These are phyloP conservation scores for Asterochloris sp. DNA, from an alignment of 139 green algal genomes.

Conservation along the genomic window DNA sequence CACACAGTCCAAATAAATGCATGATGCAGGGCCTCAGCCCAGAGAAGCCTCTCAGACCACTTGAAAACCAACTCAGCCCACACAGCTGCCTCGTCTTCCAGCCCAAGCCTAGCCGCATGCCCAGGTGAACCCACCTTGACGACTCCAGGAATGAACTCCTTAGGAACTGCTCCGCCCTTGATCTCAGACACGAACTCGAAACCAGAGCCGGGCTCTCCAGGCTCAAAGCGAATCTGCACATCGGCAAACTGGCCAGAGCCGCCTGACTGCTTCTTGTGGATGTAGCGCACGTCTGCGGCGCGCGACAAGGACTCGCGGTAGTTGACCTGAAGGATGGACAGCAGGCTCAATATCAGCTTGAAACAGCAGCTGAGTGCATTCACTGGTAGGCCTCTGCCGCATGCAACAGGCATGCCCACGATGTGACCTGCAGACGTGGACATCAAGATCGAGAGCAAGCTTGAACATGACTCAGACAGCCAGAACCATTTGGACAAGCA, in stretches of 20 bases:
- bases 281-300: conserved; percentile 78
- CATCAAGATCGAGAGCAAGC: too few species aligned
- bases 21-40: too few species aligned
- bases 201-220: conserved; percentile 87
- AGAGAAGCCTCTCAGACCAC: too few species aligned
- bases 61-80: too few species aligned
- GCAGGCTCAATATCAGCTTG: neutral
- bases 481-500: too few species aligned
- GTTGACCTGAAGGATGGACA: conserved; percentile 79
- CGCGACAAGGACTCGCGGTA: conserved; percentile 96
- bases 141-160: conserved; percentile 97
- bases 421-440: too few species aligned
- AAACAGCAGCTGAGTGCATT: neutral
- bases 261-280: conserved; percentile 99
- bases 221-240: conserved; percentile 93
- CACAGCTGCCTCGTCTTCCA: too few species aligned
- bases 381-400: neutral
- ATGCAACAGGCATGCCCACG: neutral
- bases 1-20: too few species aligned
- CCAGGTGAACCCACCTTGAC: conserved; percentile 56
- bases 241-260: conserved; percentile 97
- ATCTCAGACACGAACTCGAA: conserved; percentile 96
- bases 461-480: too few species aligned
- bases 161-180: conserved; percentile 87
- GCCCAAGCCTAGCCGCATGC: too few species aligned